Evolutionary conservation across 2,329 filamentous ascomycete genomes (phyloP).

Genomic region (Aspergillus fumigatus): DNA sequence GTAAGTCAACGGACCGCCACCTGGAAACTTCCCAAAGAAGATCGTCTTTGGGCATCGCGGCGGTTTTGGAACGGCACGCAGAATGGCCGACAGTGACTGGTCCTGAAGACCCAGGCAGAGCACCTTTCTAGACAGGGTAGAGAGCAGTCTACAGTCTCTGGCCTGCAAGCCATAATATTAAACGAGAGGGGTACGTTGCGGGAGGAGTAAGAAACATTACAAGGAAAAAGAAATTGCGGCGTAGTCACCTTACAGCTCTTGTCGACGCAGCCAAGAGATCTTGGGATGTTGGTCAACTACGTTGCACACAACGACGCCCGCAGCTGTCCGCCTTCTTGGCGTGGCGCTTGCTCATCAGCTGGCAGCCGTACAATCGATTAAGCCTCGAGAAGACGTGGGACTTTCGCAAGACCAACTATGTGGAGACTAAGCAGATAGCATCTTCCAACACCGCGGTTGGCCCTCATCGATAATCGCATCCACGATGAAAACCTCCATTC

Average conservation of each 20-base stretch:
- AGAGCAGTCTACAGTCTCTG: neutral
- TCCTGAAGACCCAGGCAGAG: neutral
- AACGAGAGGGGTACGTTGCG: constrained; percentile 1
- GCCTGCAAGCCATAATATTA: neutral
- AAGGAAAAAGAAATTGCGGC: constrained; percentile 14
- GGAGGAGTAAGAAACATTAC: neutral
- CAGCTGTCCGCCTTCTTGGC: constrained; percentile 27
- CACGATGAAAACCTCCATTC: neutral
- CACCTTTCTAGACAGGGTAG: neutral
- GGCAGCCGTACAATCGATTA: constrained; percentile 2
- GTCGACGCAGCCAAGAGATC: constrained; percentile 3
- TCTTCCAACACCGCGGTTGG: neutral
- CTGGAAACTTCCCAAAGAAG: constrained; percentile 9
- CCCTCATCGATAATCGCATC: neutral
- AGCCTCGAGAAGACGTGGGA: neutral
- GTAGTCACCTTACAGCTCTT: constrained; percentile 16
- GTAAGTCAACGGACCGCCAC: constrained; percentile 12
- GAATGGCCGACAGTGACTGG: constrained; percentile 10
- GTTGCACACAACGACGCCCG: constrained; percentile 14
- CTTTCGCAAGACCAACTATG: neutral
- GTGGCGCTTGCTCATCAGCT: constrained; percentile 24
- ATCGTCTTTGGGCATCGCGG: constrained; percentile 10
- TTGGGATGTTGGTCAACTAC: constrained; percentile 6
- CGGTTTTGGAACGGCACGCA: constrained; percentile 12
- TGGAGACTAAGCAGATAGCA: neutral